A percentile compares a stretch with the other conserved stretches of the same genome.
These are phyloP conservation scores for Xylaria longipes DNA, from an alignment of 495 filamentous ascomycete genomes.

Conservation along the genomic window DNA sequence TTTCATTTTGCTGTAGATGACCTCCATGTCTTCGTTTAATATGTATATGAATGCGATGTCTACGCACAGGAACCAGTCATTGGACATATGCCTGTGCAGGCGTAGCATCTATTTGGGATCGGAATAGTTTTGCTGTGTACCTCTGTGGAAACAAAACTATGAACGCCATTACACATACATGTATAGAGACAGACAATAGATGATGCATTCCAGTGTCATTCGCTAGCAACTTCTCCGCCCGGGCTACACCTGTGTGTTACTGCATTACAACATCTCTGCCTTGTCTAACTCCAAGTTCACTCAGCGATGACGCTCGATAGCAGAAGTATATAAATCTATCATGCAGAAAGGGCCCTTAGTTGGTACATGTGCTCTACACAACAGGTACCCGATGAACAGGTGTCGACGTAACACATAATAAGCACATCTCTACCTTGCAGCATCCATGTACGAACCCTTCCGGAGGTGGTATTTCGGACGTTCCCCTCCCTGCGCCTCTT, in stretches of 20 bases:
- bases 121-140: neutral
- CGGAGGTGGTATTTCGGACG: neutral
- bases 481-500: neutral
- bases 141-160: neutral
- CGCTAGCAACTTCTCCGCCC: neutral
- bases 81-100: neutral
- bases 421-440: neutral
- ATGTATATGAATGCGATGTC: neutral
- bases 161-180: neutral
- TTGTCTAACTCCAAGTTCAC: neutral
- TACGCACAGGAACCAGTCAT: neutral
- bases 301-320: neutral
- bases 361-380: neutral
- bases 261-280: neutral
- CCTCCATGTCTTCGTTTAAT: neutral
- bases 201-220: neutral
- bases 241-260: neutral
- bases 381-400: neutral
- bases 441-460: neutral
- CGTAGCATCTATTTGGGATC: neutral
- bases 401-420: conserved; percentile 11
- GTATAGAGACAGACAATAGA: neutral
- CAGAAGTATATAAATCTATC: neutral
- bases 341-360: neutral
- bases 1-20: neutral